phyloP scores from a whole-genome alignment of 768 basidiomycete species.

The Fibroporia radiculosa region DNA sequence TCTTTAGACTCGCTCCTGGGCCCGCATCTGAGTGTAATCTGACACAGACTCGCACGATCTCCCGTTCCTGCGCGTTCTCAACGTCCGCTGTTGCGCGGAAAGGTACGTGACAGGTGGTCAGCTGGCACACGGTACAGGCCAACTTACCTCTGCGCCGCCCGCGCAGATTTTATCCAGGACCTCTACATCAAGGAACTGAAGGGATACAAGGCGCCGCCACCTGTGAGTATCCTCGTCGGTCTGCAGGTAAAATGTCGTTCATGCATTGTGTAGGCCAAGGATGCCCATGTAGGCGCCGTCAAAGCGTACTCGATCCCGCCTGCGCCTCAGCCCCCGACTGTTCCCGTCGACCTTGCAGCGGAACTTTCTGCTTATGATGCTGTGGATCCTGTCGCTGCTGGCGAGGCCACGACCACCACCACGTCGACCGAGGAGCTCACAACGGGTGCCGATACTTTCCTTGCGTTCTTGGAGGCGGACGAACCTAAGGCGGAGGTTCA shows the following conservation, averaged over 20 bases:
- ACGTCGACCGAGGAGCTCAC: slow-evolving; percentile 32
- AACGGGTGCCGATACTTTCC: slow-evolving; percentile 60
- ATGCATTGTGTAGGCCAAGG: slow-evolving; percentile 54
- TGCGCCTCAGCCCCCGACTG: slow-evolving; percentile 62
- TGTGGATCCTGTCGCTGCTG: slow-evolving; percentile 50
- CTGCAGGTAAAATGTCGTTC: neutral
- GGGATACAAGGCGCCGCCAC: slow-evolving; percentile 71
- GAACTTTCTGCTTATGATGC: slow-evolving; percentile 85
- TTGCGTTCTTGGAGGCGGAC: slow-evolving; percentile 77
- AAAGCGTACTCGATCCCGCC: slow-evolving; percentile 75
- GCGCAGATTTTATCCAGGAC: slow-evolving; percentile 84
- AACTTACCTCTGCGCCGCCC: slow-evolving; percentile 23
- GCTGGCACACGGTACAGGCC: slow-evolving; percentile 23
- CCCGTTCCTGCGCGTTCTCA: slow-evolving; percentile 49
- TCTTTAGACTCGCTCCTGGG: neutral
- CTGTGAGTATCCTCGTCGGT: slow-evolving; percentile 40
- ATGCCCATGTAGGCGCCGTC: slow-evolving; percentile 84
- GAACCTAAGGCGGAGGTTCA: slow-evolving; percentile 59
- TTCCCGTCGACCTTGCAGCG: slow-evolving; percentile 80
- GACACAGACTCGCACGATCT: slow-evolving; percentile 44
- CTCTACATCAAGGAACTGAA: slow-evolving; percentile 87
- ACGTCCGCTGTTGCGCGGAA: slow-evolving; percentile 53
- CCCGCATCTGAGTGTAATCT: neutral
- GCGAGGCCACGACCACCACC: slow-evolving; percentile 24
- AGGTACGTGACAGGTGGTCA: slow-evolving; percentile 38